phyloP scores from a whole-genome alignment of 2,329 filamentous ascomycete genomes.

The Cercospora sp. region DNA sequence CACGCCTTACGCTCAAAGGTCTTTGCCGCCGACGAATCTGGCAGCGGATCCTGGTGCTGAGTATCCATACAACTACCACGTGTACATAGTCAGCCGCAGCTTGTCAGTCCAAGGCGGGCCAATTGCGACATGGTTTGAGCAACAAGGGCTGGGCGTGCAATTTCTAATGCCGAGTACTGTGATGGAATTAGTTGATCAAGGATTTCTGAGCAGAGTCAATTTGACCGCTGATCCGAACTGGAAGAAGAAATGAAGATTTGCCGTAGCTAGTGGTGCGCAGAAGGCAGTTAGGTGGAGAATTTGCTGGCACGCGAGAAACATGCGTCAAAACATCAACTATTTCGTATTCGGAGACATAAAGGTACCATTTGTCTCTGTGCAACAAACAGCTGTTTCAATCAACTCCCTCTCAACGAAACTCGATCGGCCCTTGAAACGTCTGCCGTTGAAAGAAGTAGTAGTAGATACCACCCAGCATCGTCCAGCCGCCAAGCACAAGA shows the following conservation, averaged over 20 bases:
- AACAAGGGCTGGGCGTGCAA: constrained; percentile 14
- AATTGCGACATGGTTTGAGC: constrained; percentile 14
- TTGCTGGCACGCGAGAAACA: not conserved
- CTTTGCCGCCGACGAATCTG: constrained; percentile 14
- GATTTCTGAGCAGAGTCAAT: constrained; percentile 13
- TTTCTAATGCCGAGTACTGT: constrained; percentile 13
- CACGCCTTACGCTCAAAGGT: constrained; percentile 5
- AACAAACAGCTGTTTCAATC: not conserved
- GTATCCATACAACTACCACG: constrained; percentile 18
- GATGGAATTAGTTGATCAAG: constrained; percentile 7
- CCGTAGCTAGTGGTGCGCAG: not conserved
- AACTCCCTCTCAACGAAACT: constrained; percentile 2
- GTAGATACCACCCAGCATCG: constrained; percentile 44
- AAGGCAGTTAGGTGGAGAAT: not conserved
- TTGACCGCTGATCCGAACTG: constrained; percentile 15
- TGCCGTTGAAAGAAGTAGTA: constrained; percentile 45
- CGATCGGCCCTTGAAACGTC: constrained; percentile 29
- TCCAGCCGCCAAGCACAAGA: constrained; percentile 40
- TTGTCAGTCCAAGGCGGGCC: constrained; percentile 11
- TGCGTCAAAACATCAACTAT: not conserved
- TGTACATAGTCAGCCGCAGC: constrained; percentile 11
- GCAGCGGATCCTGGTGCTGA: constrained; percentile 7
- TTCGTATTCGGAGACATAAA: not conserved
- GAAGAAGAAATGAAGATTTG: not conserved
- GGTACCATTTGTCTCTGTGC: too few relatives aligned